Conservation (phyloP, 2,329 filamentous ascomycete species). For the Alternaria solani region DNA sequence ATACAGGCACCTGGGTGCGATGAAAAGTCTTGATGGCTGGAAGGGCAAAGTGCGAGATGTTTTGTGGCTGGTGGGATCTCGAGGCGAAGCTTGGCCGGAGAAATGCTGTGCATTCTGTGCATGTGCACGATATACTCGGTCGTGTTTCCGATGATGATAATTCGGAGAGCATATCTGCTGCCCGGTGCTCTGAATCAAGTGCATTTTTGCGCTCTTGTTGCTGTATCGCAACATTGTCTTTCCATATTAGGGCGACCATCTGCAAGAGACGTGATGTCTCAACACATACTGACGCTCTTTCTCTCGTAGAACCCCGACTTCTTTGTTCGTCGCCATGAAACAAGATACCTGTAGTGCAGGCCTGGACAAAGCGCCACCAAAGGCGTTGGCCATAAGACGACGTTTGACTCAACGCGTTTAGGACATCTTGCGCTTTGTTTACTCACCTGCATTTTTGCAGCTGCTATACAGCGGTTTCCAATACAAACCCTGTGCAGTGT, state of each 20-base stretch:
- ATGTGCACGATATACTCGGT: conserved; percentile 25
- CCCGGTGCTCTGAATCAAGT: not conserved
- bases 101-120: conserved; percentile 22
- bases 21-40: not conserved
- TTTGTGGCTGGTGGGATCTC: not conserved
- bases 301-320: not conserved
- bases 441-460: not conserved
- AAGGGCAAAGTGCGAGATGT: not conserved
- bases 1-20: not conserved
- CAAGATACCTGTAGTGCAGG: not conserved
- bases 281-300: not conserved
- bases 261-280: not conserved
- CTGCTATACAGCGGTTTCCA: not conserved
- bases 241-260: not conserved
- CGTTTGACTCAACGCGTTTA: not conserved
- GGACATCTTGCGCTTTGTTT: not conserved
- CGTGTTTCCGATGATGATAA: conserved; percentile 1
- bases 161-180: not conserved
- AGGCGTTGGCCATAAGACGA: not conserved
- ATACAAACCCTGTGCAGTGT: not conserved
- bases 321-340: not conserved
- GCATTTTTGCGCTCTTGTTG: not conserved
- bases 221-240: not conserved
- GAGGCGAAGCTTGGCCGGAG: conserved; percentile 12
- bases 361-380: not conserved